Base-by-base conservation (phyloP, 2,329 filamentous ascomycete species). In the Thelonectria olida region DNA sequence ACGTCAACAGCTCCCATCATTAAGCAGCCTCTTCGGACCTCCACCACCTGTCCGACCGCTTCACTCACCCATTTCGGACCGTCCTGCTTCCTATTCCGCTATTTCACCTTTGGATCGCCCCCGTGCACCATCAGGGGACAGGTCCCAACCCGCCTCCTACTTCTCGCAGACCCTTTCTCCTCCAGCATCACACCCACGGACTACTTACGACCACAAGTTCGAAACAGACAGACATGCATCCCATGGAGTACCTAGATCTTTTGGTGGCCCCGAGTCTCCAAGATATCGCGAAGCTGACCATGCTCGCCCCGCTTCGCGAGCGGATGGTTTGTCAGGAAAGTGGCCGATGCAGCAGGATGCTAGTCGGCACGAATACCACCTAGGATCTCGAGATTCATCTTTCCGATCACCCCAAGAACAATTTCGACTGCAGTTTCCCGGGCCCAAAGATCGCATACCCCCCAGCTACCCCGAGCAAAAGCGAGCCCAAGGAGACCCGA, bases 21-120 rank as follows among this genome's bases (percentile, higher is more conserved):
- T 88, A 65, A 87, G 83, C 73, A 87, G 84, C 66, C 74, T 88
- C 15, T 86, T 88, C 66, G 84, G 83, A 3, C 82, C 82, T 6
- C 77, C 81, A 10, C 74, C 81, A 5, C 73, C 79, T 45, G 74
- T 79, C 31, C 77, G 80, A 49, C 76, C 81, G 23, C 67, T 81
- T 50, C 78, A 80, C 61, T 84, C 84, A 36, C 80, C 83, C 48
- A 71, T 77, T 20, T 78, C 79, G 19, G 84, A 85, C 31, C 80
- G 81, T 22, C 78, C 78, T n/a, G 74, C 75, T 17, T 72, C 78
- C 36, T 79, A 81, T 42, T 70, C 77, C 42, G 75, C 79, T 31
- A 72, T 77, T 7, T 85, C 84, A 19, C 80, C 84, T 5, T 69
- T 83, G 56, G 84, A 86, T 39, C 78, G 79, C 42, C 79, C 82